Percentiles rank a stretch among this genome's conserved stretches.
Evolutionary conservation across 2,329 filamentous ascomycete species (phyloP).

Genomic region (Lachnellula hyalina): DNA sequence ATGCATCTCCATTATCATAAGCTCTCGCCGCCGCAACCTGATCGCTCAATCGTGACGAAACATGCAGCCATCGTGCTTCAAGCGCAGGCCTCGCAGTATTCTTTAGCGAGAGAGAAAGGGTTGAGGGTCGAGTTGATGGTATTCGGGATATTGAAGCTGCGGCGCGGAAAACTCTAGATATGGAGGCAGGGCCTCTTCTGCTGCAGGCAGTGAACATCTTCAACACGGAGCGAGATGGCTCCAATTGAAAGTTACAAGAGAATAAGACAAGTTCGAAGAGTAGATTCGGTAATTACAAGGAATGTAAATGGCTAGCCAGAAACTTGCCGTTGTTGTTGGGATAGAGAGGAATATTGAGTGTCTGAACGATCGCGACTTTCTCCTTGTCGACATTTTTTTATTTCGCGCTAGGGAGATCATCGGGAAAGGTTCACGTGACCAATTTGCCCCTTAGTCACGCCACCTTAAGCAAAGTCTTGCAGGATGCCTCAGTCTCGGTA

Average conservation of each 20-base stretch:
- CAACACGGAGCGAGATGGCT: slow-evolving; percentile 5
- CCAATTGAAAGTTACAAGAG: slow-evolving; percentile 10
- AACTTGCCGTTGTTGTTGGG: slow-evolving; percentile 1
- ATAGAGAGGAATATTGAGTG: neutral
- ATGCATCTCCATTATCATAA: neutral
- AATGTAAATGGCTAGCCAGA: slow-evolving; percentile 8
- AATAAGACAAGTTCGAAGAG: slow-evolving; percentile 10
- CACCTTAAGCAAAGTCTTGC: no score
- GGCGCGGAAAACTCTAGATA: slow-evolving; percentile 25
- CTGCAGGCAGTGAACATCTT: slow-evolving; percentile 29
- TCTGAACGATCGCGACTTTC: neutral
- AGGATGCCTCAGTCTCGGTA: no score
- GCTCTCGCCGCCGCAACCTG: slow-evolving; percentile 6
- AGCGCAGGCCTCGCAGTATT: slow-evolving; percentile 12
- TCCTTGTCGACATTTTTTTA: neutral
- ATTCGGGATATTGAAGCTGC: slow-evolving; percentile 20
- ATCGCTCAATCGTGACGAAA: slow-evolving; percentile 20
- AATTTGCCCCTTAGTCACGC: neutral
- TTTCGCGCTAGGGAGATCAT: neutral
- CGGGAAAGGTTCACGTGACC: neutral
- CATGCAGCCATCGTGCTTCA: slow-evolving; percentile 26
- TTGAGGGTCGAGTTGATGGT: slow-evolving; percentile 24
- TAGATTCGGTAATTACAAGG: slow-evolving; percentile 7
- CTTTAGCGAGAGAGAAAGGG: slow-evolving; percentile 16
- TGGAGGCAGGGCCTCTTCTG: slow-evolving; percentile 31